Evolutionary conservation across 2,329 filamentous ascomycete species (phyloP), one percentile per base, ranked within the genome.

Genomic region (Xylaria hypoxylon): DNA sequence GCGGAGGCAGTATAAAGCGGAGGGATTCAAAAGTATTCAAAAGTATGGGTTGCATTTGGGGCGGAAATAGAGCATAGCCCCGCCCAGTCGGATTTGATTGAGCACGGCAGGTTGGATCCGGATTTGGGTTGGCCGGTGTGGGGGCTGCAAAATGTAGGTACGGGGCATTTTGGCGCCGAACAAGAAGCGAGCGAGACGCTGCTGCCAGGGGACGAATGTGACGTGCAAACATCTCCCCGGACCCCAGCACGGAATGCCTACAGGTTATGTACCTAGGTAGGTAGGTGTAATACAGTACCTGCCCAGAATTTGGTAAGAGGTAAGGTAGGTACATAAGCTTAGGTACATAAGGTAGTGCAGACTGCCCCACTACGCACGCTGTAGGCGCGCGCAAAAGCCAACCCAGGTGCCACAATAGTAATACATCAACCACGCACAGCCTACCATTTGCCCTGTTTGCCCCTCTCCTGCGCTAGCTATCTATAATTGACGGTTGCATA

Each of bases 361-460:
- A 47, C 33, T 40, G 17, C 51, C 51, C 51, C 51, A 22, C 33
- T 35, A 40, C 19, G 33, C 17, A 45, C 3, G n/a, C 10, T 42
- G 26, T 67, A 67, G 45, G 61, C 72, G 72, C 72, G 71, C 72
- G 71, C 71, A 71, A 72, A 69, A 38, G 26, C 35, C 56, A 51
- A 71, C 62, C 35, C 11, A 15, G 35, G 57, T 65, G 50, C 45
- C 35, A 67, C 64, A 58, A 45, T 62, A 51, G 47, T 33, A 50
- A 60, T 17, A 28, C 24, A 19, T 51, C 62, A 31, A 53, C 60
- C 38, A 63, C 56, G 61, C 69, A 66, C 57, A 67, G 60, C 65
- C 69, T 65, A 64, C 64, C 67, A 52, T 47, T 65, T 61, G 52
- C 22, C 52, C n/a, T 42, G n/a, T n/a, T n/a, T n/a, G n/a, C n/a